Evolutionary conservation across 23 red algal species (phyloP), one percentile per base, ranked within the genome.

Genomic region (Gracilaria vermiculophylla): DNA sequence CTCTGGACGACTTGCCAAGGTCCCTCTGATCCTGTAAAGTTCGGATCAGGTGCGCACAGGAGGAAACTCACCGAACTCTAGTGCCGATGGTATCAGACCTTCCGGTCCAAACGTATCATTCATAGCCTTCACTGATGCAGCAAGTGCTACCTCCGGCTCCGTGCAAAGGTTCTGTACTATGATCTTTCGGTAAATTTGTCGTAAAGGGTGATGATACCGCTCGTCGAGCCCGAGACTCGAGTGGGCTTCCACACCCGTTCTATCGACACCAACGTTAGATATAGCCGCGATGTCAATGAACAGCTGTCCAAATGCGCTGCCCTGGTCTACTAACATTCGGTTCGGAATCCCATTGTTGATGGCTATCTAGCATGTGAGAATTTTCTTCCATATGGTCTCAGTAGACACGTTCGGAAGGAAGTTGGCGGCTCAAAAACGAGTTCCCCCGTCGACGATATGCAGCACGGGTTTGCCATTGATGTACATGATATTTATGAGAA

Each of bases 241-340:
- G 37, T 86, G 57, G 15, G 39, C 81, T 60, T 86, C 57, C 4
- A 73, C 61, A 9, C 81, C 81, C 5, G 81, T 86, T 3, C 65
- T 2, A 24, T 86, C 35, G 23, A 71, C 81, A 25, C 50, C 41
- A 52, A 86, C 34, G 48, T 71, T 86, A 25, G 58, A 52, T 11
- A 50, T 44, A 7, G 81, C 40, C 41, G 4, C 34, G 11, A 86
- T 51, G 34, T 23, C 27, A 37, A 71, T 72, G 36, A 86, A 71
- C 2, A 60, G 62, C 5, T 42, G 48, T 16, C 81, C 58, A 35
- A 86, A 73, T 28, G 60, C n/a, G 33, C 62, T 86, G 21, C 60
- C 57, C 71, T 86, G 61, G 55, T 86, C 58, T 39, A 86, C 81
- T 4, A 86, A 45, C 62, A 86, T 86, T 73, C 81, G 44, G 65